Evolutionary conservation across 176 grass and related monocot species (phyloP).

Genomic region (Oropetium thomaeum): DNA sequence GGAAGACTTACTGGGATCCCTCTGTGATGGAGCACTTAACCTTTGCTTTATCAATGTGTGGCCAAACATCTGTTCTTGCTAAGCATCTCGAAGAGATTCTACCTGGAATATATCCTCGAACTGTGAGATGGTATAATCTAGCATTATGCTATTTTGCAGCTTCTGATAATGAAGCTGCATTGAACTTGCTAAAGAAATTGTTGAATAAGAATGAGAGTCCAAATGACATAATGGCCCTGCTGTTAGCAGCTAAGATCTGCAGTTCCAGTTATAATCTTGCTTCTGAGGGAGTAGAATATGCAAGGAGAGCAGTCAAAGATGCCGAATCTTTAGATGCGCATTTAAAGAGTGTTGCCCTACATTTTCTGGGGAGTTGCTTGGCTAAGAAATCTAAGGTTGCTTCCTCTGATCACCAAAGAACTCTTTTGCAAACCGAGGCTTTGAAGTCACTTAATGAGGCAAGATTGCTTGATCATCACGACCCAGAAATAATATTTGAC

Average conservation of each 20-base stretch:
- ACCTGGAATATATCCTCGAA: constrained; percentile 80
- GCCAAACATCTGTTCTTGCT: constrained; percentile 76
- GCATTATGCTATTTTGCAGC: constrained; percentile 74
- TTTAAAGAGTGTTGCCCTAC: constrained; percentile 72
- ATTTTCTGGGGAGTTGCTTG: constrained; percentile 67
- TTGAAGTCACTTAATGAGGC: constrained; percentile 74
- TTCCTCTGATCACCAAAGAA: constrained; percentile 82
- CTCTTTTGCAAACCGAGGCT: constrained; percentile 77
- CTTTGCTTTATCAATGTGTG: constrained; percentile 85
- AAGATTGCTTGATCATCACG: constrained; percentile 46
- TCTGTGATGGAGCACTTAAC: constrained; percentile 82
- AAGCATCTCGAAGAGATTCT: constrained; percentile 78
- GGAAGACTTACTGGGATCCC: constrained; percentile 84
- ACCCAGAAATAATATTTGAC: constrained; percentile 79
- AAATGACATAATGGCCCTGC: constrained; percentile 61
- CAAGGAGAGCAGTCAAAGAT: constrained; percentile 58
- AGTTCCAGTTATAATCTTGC: constrained; percentile 54
- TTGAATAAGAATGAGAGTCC: constrained; percentile 83
- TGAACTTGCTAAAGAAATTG: constrained; percentile 80
- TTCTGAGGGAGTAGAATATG: constrained; percentile 83
- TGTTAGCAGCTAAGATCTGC: constrained; percentile 91
- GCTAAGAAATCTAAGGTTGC: constrained; percentile 69
- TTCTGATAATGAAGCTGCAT: constrained; percentile 59
- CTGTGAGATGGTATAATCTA: constrained; percentile 80
- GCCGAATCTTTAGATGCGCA: constrained; percentile 54